phyloP scores from a whole-genome alignment of 768 basidiomycete species.

The Leccinum arenicola region DNA sequence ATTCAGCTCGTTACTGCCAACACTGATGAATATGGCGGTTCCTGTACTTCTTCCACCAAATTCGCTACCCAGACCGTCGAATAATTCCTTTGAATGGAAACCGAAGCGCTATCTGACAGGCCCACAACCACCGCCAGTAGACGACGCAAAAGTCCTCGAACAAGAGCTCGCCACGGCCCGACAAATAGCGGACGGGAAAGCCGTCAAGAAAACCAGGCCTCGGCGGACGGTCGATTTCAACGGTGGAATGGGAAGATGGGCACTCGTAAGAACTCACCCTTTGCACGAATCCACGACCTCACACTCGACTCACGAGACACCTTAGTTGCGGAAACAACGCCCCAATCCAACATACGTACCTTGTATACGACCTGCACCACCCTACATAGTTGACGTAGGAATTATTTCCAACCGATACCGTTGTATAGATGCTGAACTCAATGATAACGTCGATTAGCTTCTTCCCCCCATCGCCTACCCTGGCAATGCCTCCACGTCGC shows the following conservation, averaged over 20 bases:
- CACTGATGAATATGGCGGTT: slow-evolving; percentile 28
- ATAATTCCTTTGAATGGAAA: slow-evolving; percentile 64
- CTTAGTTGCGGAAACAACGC: slow-evolving; percentile 71
- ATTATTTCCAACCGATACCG: slow-evolving; percentile 13
- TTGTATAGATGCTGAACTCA: slow-evolving; percentile 24
- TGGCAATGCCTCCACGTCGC: slow-evolving; percentile 85
- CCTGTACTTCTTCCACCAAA: slow-evolving; percentile 56
- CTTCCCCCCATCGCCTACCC: slow-evolving; percentile 92
- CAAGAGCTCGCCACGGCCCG: slow-evolving; percentile 74
- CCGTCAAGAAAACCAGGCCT: slow-evolving; percentile 88
- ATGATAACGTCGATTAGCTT: slow-evolving; percentile 52
- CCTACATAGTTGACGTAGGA: slow-evolving; percentile 86
- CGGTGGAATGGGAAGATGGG: slow-evolving; percentile 84
- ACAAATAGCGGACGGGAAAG: slow-evolving; percentile 74
- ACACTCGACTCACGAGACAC: background rate
- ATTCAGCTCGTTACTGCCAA: background rate
- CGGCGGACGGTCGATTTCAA: slow-evolving; percentile 94
- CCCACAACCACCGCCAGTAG: slow-evolving; percentile 75
- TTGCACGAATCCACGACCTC: background rate
- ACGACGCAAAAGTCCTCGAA: slow-evolving; percentile 73
- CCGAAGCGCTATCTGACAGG: slow-evolving; percentile 65
- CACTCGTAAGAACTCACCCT: slow-evolving; percentile 53
- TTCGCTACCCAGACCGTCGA: slow-evolving; percentile 35
- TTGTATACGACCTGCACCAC: slow-evolving; percentile 78
- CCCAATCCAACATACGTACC: slow-evolving; percentile 76